Base-by-base conservation (phyloP, 179 eudicot genomes). In the Nepenthes alata region DNA sequence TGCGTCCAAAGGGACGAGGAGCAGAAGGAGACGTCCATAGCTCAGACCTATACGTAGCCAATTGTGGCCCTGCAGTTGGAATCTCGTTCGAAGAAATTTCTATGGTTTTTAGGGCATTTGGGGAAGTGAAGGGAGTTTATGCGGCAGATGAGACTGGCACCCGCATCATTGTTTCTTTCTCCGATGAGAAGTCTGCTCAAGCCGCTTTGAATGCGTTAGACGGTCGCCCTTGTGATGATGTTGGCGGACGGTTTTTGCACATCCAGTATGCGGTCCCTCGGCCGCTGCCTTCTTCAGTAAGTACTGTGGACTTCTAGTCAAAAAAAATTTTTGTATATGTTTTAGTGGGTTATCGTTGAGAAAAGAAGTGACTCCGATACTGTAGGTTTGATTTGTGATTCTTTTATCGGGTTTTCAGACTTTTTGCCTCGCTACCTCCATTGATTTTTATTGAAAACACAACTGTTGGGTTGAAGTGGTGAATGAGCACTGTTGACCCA, bases 11-110 rank as follows among this genome's bases (percentile, higher is more conserved):
- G 50, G 72, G 66, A 53, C 67, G 57, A 51, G 35, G 25, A 5
- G 51, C 37, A 34, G 13, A 55, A 47, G 61, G 47, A 51, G 65
- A 56, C 34, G 67, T 60, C 35, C 55, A 67, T 2, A 84, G 84
- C 63, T 68, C 81, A 36, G 82, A 86, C 62, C 88, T 93, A 6
- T 93, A 81, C 63, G 93, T 93, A n/a, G 98, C 98, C 53, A 93
- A 93, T 67, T 89, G 96, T 63, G 98, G 98, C 13, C 98, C 98
- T 0, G 85, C 88, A 15, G 93, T 93, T 5, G 96, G 95, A 12
- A 77, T 86, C 15, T 74, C 90, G 14, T 73, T 84, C n/a, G 84
- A 86, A 2, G 44, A 69, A n/a, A 86, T 91, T 12, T 76, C 84
- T 7, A 66, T 77, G 37, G 93, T 64, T 2, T 93, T 93, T 67